A percentile compares a stretch with the other conserved stretches of the same genome.
Evolutionary conservation across 2,329 filamentous ascomycete species (phyloP).

Genomic region (Talaromyces sp.): DNA sequence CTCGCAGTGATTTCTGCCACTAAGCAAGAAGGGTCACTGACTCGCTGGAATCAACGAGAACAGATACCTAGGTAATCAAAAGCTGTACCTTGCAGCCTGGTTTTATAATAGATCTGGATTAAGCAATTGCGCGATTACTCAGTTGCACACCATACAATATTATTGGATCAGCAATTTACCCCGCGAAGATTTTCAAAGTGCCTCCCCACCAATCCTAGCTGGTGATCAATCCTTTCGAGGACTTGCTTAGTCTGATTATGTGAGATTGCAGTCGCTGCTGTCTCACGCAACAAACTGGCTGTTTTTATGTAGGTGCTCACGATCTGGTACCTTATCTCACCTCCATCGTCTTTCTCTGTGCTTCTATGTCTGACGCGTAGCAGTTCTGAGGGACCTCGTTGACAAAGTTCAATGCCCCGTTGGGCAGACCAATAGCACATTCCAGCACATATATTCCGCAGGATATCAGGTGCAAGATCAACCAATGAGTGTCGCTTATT

Average conservation of each 20-base stretch:
- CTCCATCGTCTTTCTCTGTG: background rate
- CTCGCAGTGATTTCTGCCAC: too few relatives aligned
- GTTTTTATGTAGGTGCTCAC: background rate
- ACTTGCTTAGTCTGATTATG: background rate
- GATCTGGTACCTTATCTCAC: background rate
- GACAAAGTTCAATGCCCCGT: background rate
- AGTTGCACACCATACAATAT: background rate
- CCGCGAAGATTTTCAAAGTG: background rate
- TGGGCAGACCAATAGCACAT: background rate
- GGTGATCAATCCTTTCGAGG: background rate
- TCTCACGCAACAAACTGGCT: background rate
- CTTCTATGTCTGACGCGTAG: background rate
- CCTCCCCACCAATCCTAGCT: background rate
- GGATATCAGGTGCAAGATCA: background rate
- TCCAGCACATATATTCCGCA: slow-evolving; percentile 1
- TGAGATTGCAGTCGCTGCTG: background rate
- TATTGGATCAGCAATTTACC: background rate
- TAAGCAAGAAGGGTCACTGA: too few relatives aligned
- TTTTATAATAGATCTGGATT: background rate
- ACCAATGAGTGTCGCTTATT: background rate
- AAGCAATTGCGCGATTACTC: background rate
- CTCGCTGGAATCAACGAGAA: background rate
- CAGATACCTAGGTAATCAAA: background rate
- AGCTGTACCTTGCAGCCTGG: background rate
- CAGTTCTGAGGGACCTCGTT: background rate